Conservation (phyloP, 2,329 filamentous ascomycete genomes). For the Epichloe typhina region DNA sequence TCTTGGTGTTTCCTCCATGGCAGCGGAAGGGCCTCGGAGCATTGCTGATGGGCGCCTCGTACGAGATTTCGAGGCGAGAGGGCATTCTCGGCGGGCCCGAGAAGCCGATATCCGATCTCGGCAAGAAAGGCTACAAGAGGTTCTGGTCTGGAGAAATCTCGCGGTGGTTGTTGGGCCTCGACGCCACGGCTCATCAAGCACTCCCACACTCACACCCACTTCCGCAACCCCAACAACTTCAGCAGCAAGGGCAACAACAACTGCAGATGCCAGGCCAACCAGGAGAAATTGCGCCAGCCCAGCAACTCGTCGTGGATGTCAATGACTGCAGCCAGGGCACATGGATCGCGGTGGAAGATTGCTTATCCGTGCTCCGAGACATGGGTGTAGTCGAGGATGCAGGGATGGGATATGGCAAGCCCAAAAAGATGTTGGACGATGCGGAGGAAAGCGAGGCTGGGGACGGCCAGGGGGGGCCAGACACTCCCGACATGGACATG, state of each 20-base stretch:
- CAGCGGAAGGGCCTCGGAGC: slow-evolving; percentile 81
- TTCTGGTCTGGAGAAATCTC: slow-evolving; percentile 82
- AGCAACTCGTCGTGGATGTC: slow-evolving; percentile 46
- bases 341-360: slow-evolving; percentile 77
- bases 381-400: slow-evolving; percentile 61
- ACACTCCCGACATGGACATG: neutral
- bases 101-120: slow-evolving; percentile 80
- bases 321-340: slow-evolving; percentile 62
- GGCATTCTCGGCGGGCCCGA: slow-evolving; percentile 81
- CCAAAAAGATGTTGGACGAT: slow-evolving; percentile 8
- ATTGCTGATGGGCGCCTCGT: slow-evolving; percentile 83
- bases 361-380: slow-evolving; percentile 60
- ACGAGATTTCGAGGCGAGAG: slow-evolving; percentile 78
- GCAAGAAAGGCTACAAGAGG: slow-evolving; percentile 65
- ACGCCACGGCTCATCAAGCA: slow-evolving; percentile 17
- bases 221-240: neutral
- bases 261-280: neutral
- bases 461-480: neutral
- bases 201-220: neutral
- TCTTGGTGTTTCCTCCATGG: slow-evolving; percentile 90
- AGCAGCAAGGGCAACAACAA: neutral
- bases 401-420: slow-evolving; percentile 31
- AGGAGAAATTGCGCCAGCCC: slow-evolving; percentile 3
- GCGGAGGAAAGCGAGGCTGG: slow-evolving; percentile 5
- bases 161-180: slow-evolving; percentile 44